Conservation (phyloP, 1,139 yeast species). For the Hyphopichia buzzinii region DNA sequence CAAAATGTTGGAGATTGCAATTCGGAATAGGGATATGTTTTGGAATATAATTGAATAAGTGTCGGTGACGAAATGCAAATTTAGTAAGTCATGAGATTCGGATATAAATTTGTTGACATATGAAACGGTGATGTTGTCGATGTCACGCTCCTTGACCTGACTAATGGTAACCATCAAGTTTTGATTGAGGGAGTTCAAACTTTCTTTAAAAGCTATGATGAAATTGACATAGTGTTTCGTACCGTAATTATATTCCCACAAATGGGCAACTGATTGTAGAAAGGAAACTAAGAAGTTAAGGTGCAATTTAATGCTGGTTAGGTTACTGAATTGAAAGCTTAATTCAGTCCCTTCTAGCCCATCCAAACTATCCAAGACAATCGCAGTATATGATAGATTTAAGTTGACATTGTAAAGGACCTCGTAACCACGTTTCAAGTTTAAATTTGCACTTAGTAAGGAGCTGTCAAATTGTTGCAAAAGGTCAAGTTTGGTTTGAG, state of each 20-base stretch:
- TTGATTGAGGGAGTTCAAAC: slow-evolving; percentile 1
- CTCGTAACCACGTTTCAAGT: slow-evolving; percentile 6
- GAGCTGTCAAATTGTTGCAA: slow-evolving; percentile 10
- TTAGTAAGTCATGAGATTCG: slow-evolving; percentile 6
- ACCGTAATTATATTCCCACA: slow-evolving; percentile 10
- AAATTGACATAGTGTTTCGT: slow-evolving; percentile 4
- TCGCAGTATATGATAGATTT: slow-evolving; percentile 4
- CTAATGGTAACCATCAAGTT: slow-evolving; percentile 2
- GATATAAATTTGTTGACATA: slow-evolving; percentile 5
- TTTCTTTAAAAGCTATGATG: slow-evolving; percentile 3
- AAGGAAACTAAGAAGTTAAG: background rate
- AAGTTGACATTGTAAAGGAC: slow-evolving; percentile 7
- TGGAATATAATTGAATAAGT: slow-evolving; percentile 5
- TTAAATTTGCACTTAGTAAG: slow-evolving; percentile 5
- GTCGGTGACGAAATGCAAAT: slow-evolving; percentile 4
- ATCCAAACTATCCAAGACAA: slow-evolving; percentile 4
- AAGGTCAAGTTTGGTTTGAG: slow-evolving; percentile 9
- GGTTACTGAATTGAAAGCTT: slow-evolving; percentile 3
- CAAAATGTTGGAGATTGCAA: background rate
- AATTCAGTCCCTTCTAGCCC: slow-evolving; percentile 2
- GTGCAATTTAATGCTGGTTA: slow-evolving; percentile 2
- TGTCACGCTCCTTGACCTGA: slow-evolving; percentile 6
- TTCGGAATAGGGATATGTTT: slow-evolving; percentile 5
- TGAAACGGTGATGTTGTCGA: slow-evolving; percentile 4
- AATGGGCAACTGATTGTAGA: slow-evolving; percentile 5